phyloP scores from a whole-genome alignment of 1,139 yeast species.

The Suhomyces bribrorum region DNA sequence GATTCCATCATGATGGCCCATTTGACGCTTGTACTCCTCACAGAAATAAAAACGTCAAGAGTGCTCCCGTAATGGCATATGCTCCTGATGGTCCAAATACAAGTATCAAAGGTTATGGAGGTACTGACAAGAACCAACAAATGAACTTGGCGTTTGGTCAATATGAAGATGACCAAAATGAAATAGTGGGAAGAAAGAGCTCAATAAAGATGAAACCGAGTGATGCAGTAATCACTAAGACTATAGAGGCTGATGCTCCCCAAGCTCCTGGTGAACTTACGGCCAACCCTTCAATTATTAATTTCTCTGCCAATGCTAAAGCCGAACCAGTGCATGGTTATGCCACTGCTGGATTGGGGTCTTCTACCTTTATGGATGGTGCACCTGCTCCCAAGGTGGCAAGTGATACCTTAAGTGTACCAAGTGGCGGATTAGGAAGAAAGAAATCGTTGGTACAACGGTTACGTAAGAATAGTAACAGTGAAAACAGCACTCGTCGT shows the following conservation, averaged over 20 bases:
- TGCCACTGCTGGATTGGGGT: conserved; percentile 83
- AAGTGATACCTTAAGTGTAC: conserved; percentile 24
- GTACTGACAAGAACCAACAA: conserved; percentile 53
- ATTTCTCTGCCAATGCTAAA: conserved; percentile 70
- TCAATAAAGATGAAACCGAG: conserved; percentile 19
- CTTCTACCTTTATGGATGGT: conserved; percentile 91
- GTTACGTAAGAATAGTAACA: conserved; percentile 49
- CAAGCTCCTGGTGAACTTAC: conserved; percentile 32
- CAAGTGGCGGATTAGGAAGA: conserved; percentile 52
- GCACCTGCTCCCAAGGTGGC: conserved; percentile 78
- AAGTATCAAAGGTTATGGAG: conserved; percentile 66
- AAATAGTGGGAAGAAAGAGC: conserved; percentile 34
- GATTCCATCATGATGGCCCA: conserved; percentile 98
- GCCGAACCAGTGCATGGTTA: conserved; percentile 81
- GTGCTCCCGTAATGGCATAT: conserved; percentile 93
- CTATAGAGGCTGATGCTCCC: conserved; percentile 12
- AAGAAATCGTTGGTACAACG: conserved; percentile 78
- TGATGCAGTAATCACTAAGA: conserved; percentile 15
- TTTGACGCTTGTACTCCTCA: conserved; percentile 98
- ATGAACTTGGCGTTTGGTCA: conserved; percentile 65
- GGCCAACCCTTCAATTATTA: conserved; percentile 53
- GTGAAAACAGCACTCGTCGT: conserved; percentile 37
- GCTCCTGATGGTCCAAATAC: conserved; percentile 94
- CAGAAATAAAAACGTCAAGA: conserved; percentile 76
- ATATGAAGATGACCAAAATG: conserved; percentile 39